Conservation (phyloP, 768 basidiomycete species). For the Tricholoma flavovirens region DNA sequence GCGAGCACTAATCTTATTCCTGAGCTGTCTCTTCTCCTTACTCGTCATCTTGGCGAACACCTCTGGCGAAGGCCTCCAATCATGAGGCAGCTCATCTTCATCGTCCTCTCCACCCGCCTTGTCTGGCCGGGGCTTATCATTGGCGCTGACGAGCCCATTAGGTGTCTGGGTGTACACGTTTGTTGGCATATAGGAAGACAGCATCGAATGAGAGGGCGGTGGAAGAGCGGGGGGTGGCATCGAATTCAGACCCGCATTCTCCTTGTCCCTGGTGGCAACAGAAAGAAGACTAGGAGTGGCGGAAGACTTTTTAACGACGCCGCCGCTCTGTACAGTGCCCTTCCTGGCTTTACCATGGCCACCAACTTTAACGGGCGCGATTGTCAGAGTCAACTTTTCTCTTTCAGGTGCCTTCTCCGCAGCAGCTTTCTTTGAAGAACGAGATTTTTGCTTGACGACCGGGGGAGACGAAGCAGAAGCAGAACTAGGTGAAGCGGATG, state of each 20-base stretch:
- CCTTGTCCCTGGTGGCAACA: conserved; percentile 27
- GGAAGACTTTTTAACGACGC: conserved; percentile 55
- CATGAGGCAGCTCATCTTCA: conserved; percentile 57
- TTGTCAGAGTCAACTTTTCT: conserved; percentile 37
- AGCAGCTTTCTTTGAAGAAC: conserved; percentile 2
- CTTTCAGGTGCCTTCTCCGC: conserved; percentile 6
- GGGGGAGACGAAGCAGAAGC: conserved; percentile 14
- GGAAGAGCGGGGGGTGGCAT: conserved; percentile 18
- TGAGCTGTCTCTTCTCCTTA: conserved; percentile 92
- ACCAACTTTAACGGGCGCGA: conserved; percentile 50
- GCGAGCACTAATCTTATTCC: conserved; percentile 95
- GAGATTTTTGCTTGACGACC: conserved; percentile 7
- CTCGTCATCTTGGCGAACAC: conserved; percentile 93
- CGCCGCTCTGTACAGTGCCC: conserved; percentile 69
- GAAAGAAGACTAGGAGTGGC: conserved; percentile 13
- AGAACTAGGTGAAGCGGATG: conserved; percentile 6
- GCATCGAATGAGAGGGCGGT: conserved; percentile 14
- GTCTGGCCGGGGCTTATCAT: conserved; percentile 2
- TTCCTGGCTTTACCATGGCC: conserved; percentile 58
- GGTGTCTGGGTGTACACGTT: conserved; percentile 10
- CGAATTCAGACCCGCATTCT: conserved; percentile 25
- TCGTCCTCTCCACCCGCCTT: conserved; percentile 34
- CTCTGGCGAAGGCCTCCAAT: conserved; percentile 85
- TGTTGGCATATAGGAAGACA: conserved; percentile 12
- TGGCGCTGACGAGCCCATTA: neutral